phyloP scores from a whole-genome alignment of 495 filamentous ascomycete species.

The Pseudotulostoma volvatum region DNA sequence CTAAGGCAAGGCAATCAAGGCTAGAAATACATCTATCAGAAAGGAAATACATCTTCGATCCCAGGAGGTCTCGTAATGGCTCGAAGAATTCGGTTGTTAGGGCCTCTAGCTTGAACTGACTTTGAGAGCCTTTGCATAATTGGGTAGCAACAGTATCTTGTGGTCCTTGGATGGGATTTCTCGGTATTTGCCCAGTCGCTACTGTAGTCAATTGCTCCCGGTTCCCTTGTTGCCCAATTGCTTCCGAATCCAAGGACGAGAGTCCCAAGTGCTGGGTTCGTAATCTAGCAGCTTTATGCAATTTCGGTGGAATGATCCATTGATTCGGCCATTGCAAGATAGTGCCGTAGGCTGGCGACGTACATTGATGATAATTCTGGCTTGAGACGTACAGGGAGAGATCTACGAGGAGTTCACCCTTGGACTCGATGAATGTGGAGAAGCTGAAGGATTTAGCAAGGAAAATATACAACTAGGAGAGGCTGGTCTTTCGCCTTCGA shows the following conservation, averaged over 20 bases:
- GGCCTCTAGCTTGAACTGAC: constrained; percentile 51
- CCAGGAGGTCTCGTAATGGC: constrained; percentile 48
- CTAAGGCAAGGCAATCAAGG: constrained; percentile 63
- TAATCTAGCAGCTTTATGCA: constrained; percentile 47
- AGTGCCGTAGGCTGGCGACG: constrained; percentile 56
- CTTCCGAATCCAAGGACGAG: constrained; percentile 45
- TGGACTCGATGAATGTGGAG: constrained; percentile 45
- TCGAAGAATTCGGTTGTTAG: constrained; percentile 51
- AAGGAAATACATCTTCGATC: constrained; percentile 38
- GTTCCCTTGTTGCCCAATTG: constrained; percentile 27
- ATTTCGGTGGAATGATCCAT: constrained; percentile 56
- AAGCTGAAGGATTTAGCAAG: constrained; percentile 18
- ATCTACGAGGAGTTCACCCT: constrained; percentile 50
- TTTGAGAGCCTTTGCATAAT: constrained; percentile 23
- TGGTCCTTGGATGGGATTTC: constrained; percentile 24
- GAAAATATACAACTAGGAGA: too few relatives aligned
- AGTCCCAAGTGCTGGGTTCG: constrained; percentile 64
- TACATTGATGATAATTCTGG: constrained; percentile 59
- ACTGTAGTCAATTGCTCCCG: constrained; percentile 28
- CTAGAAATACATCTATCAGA: constrained; percentile 33
- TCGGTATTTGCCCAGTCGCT: constrained; percentile 25
- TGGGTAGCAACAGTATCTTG: constrained; percentile 25
- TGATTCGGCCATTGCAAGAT: constrained; percentile 70
- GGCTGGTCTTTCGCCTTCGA: neutral
- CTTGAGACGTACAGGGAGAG: constrained; percentile 79